These are phyloP conservation scores for Volvox reticuliferus DNA, from an alignment of 139 green algal species.

Conservation along the genomic window DNA sequence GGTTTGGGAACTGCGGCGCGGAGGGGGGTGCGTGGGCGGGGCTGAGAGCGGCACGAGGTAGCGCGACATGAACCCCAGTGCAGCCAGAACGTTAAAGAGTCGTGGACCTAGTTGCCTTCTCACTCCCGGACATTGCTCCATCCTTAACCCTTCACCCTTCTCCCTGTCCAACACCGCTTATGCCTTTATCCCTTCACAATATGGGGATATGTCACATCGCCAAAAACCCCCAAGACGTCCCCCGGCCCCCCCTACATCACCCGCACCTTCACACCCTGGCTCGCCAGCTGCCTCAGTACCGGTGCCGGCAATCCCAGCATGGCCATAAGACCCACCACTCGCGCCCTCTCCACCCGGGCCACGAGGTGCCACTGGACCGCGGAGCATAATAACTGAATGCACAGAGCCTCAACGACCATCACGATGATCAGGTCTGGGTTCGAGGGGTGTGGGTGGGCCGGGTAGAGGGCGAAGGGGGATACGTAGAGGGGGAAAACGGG, in stretches of 20 bases:
- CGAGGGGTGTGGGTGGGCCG: not conserved
- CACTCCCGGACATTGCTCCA: not conserved
- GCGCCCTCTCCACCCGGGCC: conserved; percentile 15
- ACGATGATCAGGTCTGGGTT: conserved; percentile 33
- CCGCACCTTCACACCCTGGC: conserved; percentile 35
- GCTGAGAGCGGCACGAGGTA: too few relatives aligned
- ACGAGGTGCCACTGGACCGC: conserved; percentile 7
- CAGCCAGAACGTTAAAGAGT: too few relatives aligned
- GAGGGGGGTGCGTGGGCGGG: too few relatives aligned
- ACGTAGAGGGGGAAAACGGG: not conserved
- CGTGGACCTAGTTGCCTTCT: too few relatives aligned
- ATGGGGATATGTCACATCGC: too few relatives aligned
- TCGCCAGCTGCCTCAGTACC: conserved; percentile 29
- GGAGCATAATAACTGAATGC: not conserved
- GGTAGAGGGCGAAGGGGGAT: not conserved
- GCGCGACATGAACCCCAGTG: too few relatives aligned
- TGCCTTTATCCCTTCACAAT: not conserved
- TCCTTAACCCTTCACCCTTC: not conserved
- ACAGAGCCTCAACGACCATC: conserved; percentile 41
- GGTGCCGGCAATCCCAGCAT: conserved; percentile 43
- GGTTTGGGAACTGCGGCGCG: too few relatives aligned
- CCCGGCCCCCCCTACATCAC: not conserved
- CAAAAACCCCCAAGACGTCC: not conserved
- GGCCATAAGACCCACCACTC: conserved; percentile 10
- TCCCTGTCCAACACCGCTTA: not conserved